Base-by-base conservation (phyloP, 2,329 filamentous ascomycete genomes). In the Colletotrichum sp. region DNA sequence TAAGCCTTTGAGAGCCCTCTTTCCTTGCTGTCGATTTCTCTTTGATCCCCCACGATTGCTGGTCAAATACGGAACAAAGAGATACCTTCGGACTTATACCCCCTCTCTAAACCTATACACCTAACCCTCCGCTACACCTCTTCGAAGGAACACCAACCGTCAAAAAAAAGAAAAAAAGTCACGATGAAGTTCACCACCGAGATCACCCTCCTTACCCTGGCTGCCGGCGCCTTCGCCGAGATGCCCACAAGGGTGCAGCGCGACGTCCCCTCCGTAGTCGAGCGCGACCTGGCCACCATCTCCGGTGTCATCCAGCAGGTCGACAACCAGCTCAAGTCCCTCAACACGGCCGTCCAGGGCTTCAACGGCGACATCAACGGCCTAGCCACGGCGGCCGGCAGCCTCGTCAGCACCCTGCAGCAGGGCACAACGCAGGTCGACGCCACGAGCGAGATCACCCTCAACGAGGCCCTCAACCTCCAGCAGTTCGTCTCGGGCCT, bases 261-360 rank as follows among this genome's bases (percentile, higher is more conserved):
- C 38, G 52, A 67, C 24, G 8, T 18, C 6, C 61, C 75, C n/a
- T 43, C 63, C 57, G 55, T 78, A 55, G 72, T 58, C 36, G 74
- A 70, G 48, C 77, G 78, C 52, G 78, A 78, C 67, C 63, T 77
- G 38, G 66, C 75, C 43, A 72, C 73, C 43, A 75, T 79, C 60
- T 67, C 70, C 16, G 64, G 63, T 52, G 77, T 80, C 60, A 72
- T 79, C 18, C 48, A 43, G n/a, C 60, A 70, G 16, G 78, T 80
- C 21, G 70, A 69, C 55, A 75, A 69, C 28, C 67, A 66, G 68
- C 78, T 82, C 65, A 77, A 78, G 9, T n/a, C 30, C 21, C 69
- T 82, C 13, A 77, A 78, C 77, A 78, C 58, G 10, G 80, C 80
- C 24, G 73, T 79, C 72, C 77, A 79, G n/a, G 63, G 55, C 63